Evolutionary conservation across 192 early-diverging fungal genomes (phyloP).

Genomic region (Rhizophagus sp.): DNA sequence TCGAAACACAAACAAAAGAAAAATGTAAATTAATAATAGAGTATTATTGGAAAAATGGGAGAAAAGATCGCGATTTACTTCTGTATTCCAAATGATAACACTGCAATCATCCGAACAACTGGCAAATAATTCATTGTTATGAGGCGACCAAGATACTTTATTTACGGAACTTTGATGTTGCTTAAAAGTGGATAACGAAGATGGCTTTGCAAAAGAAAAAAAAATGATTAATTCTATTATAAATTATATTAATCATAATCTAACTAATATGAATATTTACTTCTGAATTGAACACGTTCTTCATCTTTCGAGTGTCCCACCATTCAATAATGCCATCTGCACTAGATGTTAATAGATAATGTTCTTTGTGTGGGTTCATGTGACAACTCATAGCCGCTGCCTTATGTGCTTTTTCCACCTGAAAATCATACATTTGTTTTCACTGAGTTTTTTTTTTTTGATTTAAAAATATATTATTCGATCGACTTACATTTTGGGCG

Average conservation of each 20-base stretch:
- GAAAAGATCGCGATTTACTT: background rate
- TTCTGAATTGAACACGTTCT: background rate
- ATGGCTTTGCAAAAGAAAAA: background rate
- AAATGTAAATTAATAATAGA: background rate
- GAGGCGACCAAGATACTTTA: constrained; percentile 16
- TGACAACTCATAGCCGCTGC: background rate
- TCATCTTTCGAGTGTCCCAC: constrained; percentile 13
- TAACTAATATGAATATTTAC: background rate
- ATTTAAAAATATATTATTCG: background rate
- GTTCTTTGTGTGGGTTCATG: background rate
- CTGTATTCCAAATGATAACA: constrained; percentile 15
- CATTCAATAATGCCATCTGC: constrained; percentile 10
- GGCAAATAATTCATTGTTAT: background rate
- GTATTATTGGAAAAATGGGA: background rate
- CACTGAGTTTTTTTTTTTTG: background rate
- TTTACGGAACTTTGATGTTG: background rate
- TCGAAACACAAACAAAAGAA: background rate
- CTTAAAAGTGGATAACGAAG: constrained; percentile 6
- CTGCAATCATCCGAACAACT: constrained; percentile 18
- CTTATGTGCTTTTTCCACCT: constrained; percentile 9
- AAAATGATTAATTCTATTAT: background rate
- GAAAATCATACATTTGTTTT: background rate
- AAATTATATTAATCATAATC: background rate
- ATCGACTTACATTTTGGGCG: background rate
- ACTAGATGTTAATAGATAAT: constrained; percentile 4